These are phyloP conservation scores for Trametes cinnabarina DNA, from an alignment of 768 basidiomycete genomes.

Conservation along the genomic window DNA sequence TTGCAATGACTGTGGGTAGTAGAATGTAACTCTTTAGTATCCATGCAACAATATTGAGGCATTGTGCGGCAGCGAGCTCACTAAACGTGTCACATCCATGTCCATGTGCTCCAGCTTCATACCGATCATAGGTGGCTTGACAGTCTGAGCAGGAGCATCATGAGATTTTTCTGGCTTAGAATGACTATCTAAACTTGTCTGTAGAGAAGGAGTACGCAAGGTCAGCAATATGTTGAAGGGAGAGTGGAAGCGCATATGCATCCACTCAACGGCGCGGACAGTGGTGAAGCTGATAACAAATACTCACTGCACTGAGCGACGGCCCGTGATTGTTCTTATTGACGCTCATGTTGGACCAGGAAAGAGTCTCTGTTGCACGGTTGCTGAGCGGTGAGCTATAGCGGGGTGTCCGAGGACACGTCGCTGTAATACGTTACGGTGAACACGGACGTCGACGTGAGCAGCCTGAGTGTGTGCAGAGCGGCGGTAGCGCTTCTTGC, in stretches of 20 bases:
- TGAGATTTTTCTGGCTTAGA: constrained; percentile 34
- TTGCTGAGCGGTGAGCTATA: too few relatives aligned
- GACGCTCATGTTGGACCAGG: constrained; percentile 23
- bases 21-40: too few relatives aligned
- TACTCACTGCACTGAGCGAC: neutral
- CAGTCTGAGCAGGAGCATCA: neutral
- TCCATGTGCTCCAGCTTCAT: constrained; percentile 30
- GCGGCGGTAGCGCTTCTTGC: too few relatives aligned
- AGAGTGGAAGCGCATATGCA: neutral
- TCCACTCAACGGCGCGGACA: neutral
- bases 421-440: too few relatives aligned
- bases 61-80: too few relatives aligned
- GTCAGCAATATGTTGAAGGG: constrained; percentile 5
- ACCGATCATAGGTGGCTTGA: neutral
- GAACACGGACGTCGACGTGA: too few relatives aligned
- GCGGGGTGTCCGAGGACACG: too few relatives aligned
- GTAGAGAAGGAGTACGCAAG: neutral
- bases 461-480: too few relatives aligned
- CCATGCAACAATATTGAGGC: too few relatives aligned
- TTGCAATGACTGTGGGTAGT: neutral
- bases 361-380: too few relatives aligned
- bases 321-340: constrained; percentile 18
- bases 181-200: constrained; percentile 26
- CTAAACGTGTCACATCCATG: constrained; percentile 26
- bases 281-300: neutral